Evolutionary conservation across 169 alveolate species (phyloP).

Genomic region (Plasmodium relictum): DNA sequence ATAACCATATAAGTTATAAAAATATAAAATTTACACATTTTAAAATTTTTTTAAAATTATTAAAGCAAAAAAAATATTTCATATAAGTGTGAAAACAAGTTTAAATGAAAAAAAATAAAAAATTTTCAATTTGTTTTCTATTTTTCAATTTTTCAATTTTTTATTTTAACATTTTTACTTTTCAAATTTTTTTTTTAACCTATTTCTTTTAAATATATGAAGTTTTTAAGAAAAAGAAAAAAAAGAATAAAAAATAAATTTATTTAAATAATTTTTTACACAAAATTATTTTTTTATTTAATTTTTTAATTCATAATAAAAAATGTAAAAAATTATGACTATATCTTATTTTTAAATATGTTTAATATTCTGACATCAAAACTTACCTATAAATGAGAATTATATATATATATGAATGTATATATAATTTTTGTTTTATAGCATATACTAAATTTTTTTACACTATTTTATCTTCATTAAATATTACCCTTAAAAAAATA

Average conservation of each 20-base stretch:
- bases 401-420: not conserved
- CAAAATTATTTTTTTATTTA: constrained; percentile 9
- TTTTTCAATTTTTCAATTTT: constrained; percentile 7
- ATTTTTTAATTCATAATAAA: constrained; percentile 7
- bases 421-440: not conserved
- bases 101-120: not conserved
- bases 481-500: too few relatives aligned
- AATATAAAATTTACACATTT: too few relatives aligned
- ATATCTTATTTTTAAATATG: constrained; percentile 19
- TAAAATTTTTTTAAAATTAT: too few relatives aligned
- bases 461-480: constrained; percentile 6
- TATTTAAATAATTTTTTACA: constrained; percentile 25
- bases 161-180: constrained; percentile 5
- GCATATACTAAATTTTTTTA: not conserved
- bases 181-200: constrained; percentile 10
- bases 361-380: constrained; percentile 13
- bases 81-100: not conserved
- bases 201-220: constrained; percentile 3
- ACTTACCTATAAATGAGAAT: constrained; percentile 1
- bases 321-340: constrained; percentile 3
- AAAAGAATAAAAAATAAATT: constrained; percentile 12
- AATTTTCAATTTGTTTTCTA: constrained; percentile 1
- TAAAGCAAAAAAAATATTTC: not conserved
- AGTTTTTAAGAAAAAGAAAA: constrained; percentile 19
- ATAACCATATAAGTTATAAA: not conserved